phyloP scores from a whole-genome alignment of 495 filamentous ascomycete species.

The Rhizodiscina lignyota region DNA sequence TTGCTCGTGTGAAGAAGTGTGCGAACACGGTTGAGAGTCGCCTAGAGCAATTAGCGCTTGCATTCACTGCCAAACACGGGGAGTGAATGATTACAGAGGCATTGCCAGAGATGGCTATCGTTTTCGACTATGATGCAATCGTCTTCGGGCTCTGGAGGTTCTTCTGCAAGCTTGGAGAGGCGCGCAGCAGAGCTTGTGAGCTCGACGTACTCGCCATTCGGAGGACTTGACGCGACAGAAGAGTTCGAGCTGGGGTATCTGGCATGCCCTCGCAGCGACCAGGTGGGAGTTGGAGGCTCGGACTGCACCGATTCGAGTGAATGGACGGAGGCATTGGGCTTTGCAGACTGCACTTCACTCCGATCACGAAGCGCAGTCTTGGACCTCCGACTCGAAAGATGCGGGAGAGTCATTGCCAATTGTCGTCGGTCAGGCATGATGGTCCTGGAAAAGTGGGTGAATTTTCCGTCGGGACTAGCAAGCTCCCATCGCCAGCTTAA shows the following conservation, averaged over 20 bases:
- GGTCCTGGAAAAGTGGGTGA: no score
- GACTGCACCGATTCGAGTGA: constrained; percentile 41
- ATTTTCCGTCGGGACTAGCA: constrained; percentile 8
- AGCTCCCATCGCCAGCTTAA: constrained; percentile 16
- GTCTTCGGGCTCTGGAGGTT: constrained; percentile 14
- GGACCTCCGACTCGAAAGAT: no score
- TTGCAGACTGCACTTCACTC: no score
- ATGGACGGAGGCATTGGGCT: no score
- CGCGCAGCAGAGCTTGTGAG: constrained; percentile 6
- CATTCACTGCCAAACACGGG: no score
- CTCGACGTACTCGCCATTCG: constrained; percentile 24
- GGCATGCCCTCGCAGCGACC: constrained; percentile 36
- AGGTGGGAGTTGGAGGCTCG: constrained; percentile 44
- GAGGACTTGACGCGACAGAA: constrained; percentile 37
- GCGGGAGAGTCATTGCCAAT: no score
- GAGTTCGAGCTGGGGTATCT: constrained; percentile 47
- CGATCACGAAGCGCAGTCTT: no score
- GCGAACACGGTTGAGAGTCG: constrained; percentile 5
- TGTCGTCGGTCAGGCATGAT: no score
- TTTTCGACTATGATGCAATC: not conserved
- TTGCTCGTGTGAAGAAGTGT: constrained; percentile 1
- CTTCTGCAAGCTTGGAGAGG: constrained; percentile 11
- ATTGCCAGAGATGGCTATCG: not conserved
- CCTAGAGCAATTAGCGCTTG: constrained; percentile 3
- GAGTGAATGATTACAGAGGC: not conserved